Percentiles rank a stretch among this genome's conserved stretches.
Conservation (phyloP, 306 rosid genomes). For the Quercus cerris region DNA sequence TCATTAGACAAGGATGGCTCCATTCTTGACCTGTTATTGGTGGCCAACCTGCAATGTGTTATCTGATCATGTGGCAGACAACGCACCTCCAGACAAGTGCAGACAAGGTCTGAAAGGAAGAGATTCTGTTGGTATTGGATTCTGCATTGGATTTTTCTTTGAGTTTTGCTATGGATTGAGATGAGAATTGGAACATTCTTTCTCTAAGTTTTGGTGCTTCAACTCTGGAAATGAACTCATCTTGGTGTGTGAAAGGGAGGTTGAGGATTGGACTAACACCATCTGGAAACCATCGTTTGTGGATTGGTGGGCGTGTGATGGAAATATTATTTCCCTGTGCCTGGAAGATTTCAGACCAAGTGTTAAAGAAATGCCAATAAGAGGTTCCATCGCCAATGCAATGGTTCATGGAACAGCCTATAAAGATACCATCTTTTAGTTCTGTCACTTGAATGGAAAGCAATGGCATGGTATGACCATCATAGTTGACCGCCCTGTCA, state of each 20-base stretch:
- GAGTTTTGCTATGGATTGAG: conserved; percentile 47
- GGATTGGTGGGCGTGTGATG: conserved; percentile 32
- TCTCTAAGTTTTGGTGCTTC: conserved; percentile 42
- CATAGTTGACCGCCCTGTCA: conserved; percentile 52
- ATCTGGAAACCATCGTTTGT: conserved; percentile 49
- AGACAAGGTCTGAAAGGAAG: conserved; percentile 55
- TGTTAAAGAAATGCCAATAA: conserved; percentile 61
- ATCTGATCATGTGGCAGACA: too few species aligned
- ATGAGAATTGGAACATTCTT: conserved; percentile 52
- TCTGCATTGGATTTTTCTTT: conserved; percentile 55
- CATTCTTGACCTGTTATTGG: too few species aligned
- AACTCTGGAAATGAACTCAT: conserved; percentile 39
- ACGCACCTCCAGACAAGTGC: conserved; percentile 52
- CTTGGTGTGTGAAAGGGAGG: conserved; percentile 45
- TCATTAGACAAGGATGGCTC: background rate
- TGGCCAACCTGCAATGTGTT: too few species aligned
- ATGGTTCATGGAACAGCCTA: conserved; percentile 66
- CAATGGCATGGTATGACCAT: conserved; percentile 53
- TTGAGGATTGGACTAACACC: conserved; percentile 32
- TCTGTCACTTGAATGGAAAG: conserved; percentile 57
- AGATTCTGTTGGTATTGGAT: conserved; percentile 25
- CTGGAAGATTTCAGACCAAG: conserved; percentile 57
- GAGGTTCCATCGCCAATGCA: conserved; percentile 48
- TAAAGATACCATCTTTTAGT: conserved; percentile 52
- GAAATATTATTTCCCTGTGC: conserved; percentile 6